Evolutionary conservation across 768 basidiomycete species (phyloP).

Genomic region (Coprinellus micaceus): DNA sequence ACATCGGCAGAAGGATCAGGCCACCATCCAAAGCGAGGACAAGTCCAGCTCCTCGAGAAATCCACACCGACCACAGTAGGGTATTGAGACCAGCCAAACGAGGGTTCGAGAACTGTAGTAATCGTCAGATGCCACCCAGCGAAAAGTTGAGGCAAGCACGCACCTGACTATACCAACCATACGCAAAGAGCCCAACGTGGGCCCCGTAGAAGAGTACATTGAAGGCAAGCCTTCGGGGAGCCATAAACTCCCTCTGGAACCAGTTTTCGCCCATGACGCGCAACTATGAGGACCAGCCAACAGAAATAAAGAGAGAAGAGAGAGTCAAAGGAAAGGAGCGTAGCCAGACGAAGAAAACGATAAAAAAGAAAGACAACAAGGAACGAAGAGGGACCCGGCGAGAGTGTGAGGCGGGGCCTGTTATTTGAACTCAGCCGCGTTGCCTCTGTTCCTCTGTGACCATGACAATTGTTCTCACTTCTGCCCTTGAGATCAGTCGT

Average conservation of each 20-base stretch:
- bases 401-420: constrained; percentile 1
- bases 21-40: constrained; percentile 85
- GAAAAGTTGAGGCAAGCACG: constrained; percentile 13
- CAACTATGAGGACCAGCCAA: constrained; percentile 47
- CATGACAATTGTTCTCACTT: constrained; percentile 24
- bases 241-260: constrained; percentile 69
- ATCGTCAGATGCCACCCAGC: constrained; percentile 3
- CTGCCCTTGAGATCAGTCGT: background rate
- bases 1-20: constrained; percentile 83
- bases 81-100: constrained; percentile 73
- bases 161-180: constrained; percentile 89
- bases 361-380: constrained; percentile 22
- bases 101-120: constrained; percentile 50
- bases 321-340: constrained; percentile 16
- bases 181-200: constrained; percentile 70
- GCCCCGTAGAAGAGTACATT: constrained; percentile 78
- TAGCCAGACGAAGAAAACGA: constrained; percentile 16
- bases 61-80: constrained; percentile 84
- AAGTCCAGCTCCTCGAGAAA: constrained; percentile 86
- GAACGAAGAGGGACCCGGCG: constrained; percentile 19
- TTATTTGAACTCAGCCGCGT: constrained; percentile 1
- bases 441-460: constrained; percentile 8
- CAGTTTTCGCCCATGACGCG: constrained; percentile 60
- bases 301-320: constrained; percentile 20
- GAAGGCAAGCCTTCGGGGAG: constrained; percentile 61